A percentile compares a stretch with the other conserved stretches of the same genome.
Evolutionary conservation across 768 basidiomycete species (phyloP).

Genomic region (Pisolithus tinctorius): DNA sequence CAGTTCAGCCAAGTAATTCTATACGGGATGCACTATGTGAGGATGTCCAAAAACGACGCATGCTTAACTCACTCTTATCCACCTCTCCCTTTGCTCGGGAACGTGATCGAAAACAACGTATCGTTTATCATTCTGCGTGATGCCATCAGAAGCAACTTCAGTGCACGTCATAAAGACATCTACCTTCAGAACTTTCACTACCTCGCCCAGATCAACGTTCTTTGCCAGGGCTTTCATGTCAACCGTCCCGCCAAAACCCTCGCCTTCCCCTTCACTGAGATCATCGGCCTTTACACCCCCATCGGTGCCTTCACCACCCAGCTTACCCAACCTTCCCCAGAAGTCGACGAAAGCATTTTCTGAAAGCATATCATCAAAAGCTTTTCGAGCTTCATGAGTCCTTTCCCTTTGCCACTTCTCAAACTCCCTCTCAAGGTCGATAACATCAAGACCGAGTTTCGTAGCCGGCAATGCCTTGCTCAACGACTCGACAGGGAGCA

Average conservation of each 20-base stretch:
- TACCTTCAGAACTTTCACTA: conserved; percentile 86
- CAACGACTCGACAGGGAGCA: conserved; percentile 53
- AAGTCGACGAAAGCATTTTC: conserved; percentile 95
- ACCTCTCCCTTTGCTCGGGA: conserved; percentile 76
- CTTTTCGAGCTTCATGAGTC: conserved; percentile 49
- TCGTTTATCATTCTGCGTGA: conserved; percentile 74
- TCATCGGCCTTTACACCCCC: conserved; percentile 63
- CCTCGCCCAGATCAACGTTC: conserved; percentile 76
- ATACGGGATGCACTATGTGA: conserved; percentile 7
- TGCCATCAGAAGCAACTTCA: conserved; percentile 11
- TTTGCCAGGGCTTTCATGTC: conserved; percentile 86
- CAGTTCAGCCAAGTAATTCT: conserved; percentile 66
- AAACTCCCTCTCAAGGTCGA: conserved; percentile 58
- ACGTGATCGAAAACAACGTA: conserved; percentile 84
- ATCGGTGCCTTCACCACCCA: conserved; percentile 64
- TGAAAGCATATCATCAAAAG: conserved; percentile 79
- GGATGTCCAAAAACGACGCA: not conserved
- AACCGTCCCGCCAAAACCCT: conserved; percentile 72
- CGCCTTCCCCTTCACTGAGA: conserved; percentile 57
- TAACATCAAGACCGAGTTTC: conserved; percentile 48
- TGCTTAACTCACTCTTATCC: conserved; percentile 66
- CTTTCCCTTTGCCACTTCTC: conserved; percentile 73
- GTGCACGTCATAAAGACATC: conserved; percentile 15
- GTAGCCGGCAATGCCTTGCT: conserved; percentile 52
- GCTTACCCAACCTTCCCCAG: conserved; percentile 89